Evolutionary conservation across 495 filamentous ascomycete genomes (phyloP), one percentile per base, ranked within the genome.

Genomic region (Rhypophila decipiens): DNA sequence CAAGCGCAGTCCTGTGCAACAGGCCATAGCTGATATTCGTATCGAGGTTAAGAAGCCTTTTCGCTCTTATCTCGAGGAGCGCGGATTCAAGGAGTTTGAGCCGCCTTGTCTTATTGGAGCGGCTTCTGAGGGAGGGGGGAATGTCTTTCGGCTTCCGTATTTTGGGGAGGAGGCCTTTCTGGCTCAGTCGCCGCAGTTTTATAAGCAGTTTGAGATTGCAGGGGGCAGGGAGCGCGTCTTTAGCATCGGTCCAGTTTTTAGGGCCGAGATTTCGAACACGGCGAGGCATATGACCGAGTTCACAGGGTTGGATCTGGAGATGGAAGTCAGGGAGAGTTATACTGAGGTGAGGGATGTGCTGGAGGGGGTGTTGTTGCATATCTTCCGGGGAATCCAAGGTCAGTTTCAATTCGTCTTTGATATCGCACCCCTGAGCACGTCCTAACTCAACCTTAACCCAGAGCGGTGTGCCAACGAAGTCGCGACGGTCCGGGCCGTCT

Each of bases 131-230:
- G 93, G 93, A 58, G 93, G 93, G 52, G 86, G 86, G 47, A 90
- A 88, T 57, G 90, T 96, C 17, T 98, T 98, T 71, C 80, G 87
- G 52, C 75, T 96, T 41, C 82, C 87, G 36, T 98, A 98, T 68
- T 96, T 96, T 66, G 87, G 84, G 52, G 75, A 83, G 49, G 81
- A 85, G 41, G 10, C 17, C 19, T 29, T 37, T 5, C 17, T 27
- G 17, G 52, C 53, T 15, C 57, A 63, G 47, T 68, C 62, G 1
- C 93, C 93, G 11, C 93, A 98, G 66, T 79, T 98, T 40, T 91
- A 94, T 66, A 96, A 98, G 73, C 93, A 98, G 57, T 88, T 94
- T 75, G 84, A 88, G 62, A 95, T 98, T 57, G 89, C 90, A 19
- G 88, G 89, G 57, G 93, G 94, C 43, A 79, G 93, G 65, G 82